Evolutionary conservation across 208 protist genomes (phyloP).

Genomic region (Leishmania martiniquensis): DNA sequence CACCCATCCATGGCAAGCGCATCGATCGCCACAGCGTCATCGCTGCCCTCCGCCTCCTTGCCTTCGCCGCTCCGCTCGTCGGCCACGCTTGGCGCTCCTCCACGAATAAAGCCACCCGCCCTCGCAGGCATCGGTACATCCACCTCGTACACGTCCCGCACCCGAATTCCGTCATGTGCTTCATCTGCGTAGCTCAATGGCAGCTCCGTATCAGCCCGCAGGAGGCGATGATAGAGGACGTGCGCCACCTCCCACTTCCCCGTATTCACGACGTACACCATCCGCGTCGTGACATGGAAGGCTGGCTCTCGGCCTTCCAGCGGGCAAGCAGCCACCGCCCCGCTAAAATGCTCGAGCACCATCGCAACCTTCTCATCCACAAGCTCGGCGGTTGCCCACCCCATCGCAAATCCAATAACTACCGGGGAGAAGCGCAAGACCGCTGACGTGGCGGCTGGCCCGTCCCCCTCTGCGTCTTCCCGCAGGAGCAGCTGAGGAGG

Average conservation of each 20-base stretch:
- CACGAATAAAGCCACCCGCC: not conserved
- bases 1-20: constrained; percentile 25
- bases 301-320: constrained; percentile 3
- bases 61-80: not conserved
- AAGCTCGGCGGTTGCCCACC: constrained; percentile 39
- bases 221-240: constrained; percentile 35
- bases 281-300: constrained; percentile 32
- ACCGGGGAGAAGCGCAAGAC: constrained; percentile 9
- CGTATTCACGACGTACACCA: constrained; percentile 60
- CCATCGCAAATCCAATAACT: constrained; percentile 59
- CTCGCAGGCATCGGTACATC: constrained; percentile 18
- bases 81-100: not conserved
- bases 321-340: not conserved
- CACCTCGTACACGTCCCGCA: constrained; percentile 18
- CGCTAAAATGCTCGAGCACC: constrained; percentile 22
- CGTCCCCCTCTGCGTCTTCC: not conserved
- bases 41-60: constrained; percentile 8
- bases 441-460: not conserved
- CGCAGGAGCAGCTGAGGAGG: constrained; percentile 30
- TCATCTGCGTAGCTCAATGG: constrained; percentile 19
- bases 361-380: constrained; percentile 38
- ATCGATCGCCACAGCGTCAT: constrained; percentile 5
- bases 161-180: constrained; percentile 35
- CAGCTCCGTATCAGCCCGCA: constrained; percentile 5
- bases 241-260: constrained; percentile 49